phyloP scores from a whole-genome alignment of 2,329 filamentous ascomycete genomes.

The Fusarium verrucosum region DNA sequence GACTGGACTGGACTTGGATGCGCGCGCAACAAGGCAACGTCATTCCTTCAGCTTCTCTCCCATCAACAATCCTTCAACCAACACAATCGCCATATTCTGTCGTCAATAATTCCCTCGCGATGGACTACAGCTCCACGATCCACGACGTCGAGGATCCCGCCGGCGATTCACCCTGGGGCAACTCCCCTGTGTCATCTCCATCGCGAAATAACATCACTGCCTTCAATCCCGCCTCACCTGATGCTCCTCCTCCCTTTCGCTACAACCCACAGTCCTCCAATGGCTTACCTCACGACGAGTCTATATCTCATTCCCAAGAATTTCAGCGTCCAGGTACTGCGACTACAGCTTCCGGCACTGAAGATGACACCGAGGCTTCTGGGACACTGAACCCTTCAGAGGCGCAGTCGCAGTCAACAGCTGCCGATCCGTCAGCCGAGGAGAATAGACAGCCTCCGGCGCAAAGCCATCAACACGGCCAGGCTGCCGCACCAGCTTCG shows the following conservation, averaged over 20 bases:
- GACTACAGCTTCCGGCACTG: constrained; percentile 57
- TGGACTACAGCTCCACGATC: constrained; percentile 69
- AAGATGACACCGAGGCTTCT: constrained; percentile 52
- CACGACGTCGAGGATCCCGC: constrained; percentile 63
- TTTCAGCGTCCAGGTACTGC: constrained; percentile 59
- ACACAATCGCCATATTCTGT: constrained; percentile 13
- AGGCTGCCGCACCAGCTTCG: constrained; percentile 24
- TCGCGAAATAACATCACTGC: constrained; percentile 55
- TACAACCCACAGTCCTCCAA: constrained; percentile 57
- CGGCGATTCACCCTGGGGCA: constrained; percentile 66
- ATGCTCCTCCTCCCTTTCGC: constrained; percentile 54
- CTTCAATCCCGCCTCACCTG: constrained; percentile 55
- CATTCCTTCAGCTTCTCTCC: constrained; percentile 32
- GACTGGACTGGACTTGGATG: constrained; percentile 8
- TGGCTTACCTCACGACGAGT: constrained; percentile 51
- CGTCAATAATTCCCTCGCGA: constrained; percentile 45
- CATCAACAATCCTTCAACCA: constrained; percentile 21
- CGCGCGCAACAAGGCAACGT: constrained; percentile 42
- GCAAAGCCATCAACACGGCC: constrained; percentile 46
- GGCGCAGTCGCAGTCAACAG: constrained; percentile 31
- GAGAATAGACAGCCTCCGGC: constrained; percentile 17
- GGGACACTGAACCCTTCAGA: constrained; percentile 36
- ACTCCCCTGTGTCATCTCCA: constrained; percentile 62
- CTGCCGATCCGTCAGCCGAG: constrained; percentile 22
- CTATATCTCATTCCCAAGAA: constrained; percentile 50